Percentiles rank a stretch among this genome's conserved stretches.
phyloP scores from a whole-genome alignment of 2,329 filamentous ascomycete species.

The Ascosphaera pollenicola region DNA sequence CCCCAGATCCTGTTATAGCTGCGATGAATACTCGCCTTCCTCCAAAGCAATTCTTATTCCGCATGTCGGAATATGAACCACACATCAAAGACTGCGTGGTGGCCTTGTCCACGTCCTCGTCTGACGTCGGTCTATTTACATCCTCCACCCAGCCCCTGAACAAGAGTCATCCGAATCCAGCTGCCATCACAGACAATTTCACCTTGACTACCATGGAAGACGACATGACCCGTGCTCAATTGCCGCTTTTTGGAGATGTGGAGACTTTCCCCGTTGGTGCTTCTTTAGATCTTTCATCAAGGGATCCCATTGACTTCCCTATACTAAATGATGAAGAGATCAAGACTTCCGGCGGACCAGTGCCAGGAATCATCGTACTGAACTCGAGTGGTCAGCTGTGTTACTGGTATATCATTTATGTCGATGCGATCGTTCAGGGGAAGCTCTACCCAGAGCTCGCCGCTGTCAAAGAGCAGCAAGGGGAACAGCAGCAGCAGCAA shows the following conservation, averaged over 20 bases:
- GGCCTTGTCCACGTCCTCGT: slow-evolving; percentile 56
- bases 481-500: slow-evolving; percentile 8
- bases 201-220: slow-evolving; percentile 49
- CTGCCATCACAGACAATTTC: slow-evolving; percentile 43
- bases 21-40: slow-evolving; percentile 16
- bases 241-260: slow-evolving; percentile 45
- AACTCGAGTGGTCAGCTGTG: slow-evolving; percentile 75
- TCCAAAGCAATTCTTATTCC: slow-evolving; percentile 55
- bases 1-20: not conserved
- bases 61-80: slow-evolving; percentile 61
- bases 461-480: slow-evolving; percentile 13
- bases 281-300: slow-evolving; percentile 63
- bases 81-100: slow-evolving; percentile 63
- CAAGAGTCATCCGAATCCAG: slow-evolving; percentile 31
- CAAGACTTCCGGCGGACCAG: slow-evolving; percentile 52
- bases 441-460: slow-evolving; percentile 51
- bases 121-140: slow-evolving; percentile 59
- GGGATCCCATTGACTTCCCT: slow-evolving; percentile 55
- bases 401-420: slow-evolving; percentile 82
- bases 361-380: slow-evolving; percentile 65
- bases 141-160: slow-evolving; percentile 48
- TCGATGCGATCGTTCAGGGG: slow-evolving; percentile 57
- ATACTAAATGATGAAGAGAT: slow-evolving; percentile 58
- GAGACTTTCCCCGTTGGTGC: slow-evolving; percentile 65
- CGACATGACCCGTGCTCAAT: slow-evolving; percentile 50